Evolutionary conservation across 257 asterid genomes (phyloP).

Genomic region (Primulina huaijiensis): DNA sequence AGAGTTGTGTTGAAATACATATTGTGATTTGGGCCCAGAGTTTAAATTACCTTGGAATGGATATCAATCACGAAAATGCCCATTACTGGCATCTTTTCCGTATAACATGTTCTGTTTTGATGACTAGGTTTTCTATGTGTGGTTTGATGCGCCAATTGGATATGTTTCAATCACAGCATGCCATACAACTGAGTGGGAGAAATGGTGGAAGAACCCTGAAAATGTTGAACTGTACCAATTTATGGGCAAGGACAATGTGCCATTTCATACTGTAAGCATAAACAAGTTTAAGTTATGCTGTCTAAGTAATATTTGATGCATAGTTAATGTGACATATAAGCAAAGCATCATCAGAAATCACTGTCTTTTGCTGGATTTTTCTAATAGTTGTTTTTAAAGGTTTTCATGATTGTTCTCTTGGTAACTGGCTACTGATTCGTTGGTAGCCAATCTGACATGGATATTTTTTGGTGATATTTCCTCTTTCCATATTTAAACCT

Average conservation of each 20-base stretch:
- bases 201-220: constrained; percentile 99
- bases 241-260: constrained; percentile 99
- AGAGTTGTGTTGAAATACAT: constrained; percentile 15
- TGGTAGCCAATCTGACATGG: neutral
- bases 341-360: neutral
- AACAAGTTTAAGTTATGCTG: constrained; percentile 7
- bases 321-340: constrained; percentile 3
- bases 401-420: neutral
- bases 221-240: constrained; percentile 93
- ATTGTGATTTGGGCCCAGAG: neutral
- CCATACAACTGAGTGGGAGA: constrained; percentile 93
- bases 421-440: neutral
- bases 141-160: constrained; percentile 99
- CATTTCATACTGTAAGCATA: constrained; percentile 86
- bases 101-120: constrained; percentile 24
- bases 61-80: constrained; percentile 11
- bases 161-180: constrained; percentile 88
- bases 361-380: neutral
- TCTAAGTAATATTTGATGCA: neutral
- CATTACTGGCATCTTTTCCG: neutral
- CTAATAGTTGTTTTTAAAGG: neutral
- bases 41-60: constrained; percentile 16
- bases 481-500: neutral
- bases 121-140: constrained; percentile 88
- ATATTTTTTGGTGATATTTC: neutral